Conservation (phyloP, 1,284 basidiomycete species). For the Papiliotrema laurentii region DNA sequence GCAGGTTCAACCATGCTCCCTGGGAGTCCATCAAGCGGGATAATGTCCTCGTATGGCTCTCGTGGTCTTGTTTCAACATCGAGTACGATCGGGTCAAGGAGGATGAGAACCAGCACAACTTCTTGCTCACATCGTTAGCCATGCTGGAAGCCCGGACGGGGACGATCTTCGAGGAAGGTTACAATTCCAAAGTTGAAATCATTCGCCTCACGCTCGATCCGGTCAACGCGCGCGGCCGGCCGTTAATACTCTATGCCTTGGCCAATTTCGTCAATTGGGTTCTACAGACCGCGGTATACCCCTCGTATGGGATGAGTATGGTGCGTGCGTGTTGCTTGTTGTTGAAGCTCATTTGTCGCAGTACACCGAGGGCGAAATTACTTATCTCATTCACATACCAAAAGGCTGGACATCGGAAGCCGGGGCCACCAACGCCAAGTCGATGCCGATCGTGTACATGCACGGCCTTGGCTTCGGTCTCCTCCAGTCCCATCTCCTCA, state of each 20-base stretch:
- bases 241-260: conserved; percentile 65
- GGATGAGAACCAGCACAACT: conserved; percentile 51
- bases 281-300: conserved; percentile 28
- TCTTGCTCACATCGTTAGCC: conserved; percentile 59
- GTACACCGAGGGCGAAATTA: conserved; percentile 49
- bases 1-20: conserved; percentile 65
- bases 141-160: conserved; percentile 72
- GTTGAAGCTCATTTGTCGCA: conserved; percentile 9
- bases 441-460: conserved; percentile 71
- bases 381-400: conserved; percentile 69
- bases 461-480: conserved; percentile 83
- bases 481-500: conserved; percentile 48
- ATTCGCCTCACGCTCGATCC: conserved; percentile 75
- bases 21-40: conserved; percentile 67
- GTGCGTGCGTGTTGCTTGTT: conserved; percentile 8
- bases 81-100: conserved; percentile 51
- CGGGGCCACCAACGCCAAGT: conserved; percentile 35
- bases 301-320: conserved; percentile 28
- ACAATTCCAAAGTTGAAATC: conserved; percentile 56
- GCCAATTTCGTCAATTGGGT: conserved; percentile 55
- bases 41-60: conserved; percentile 71
- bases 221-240: conserved; percentile 58
- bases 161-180: conserved; percentile 59
- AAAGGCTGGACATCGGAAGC: conserved; percentile 57
- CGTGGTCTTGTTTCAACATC: conserved; percentile 75